Base-by-base conservation (phyloP, 2,329 filamentous ascomycete species). In the Phialocephala subalpina region DNA sequence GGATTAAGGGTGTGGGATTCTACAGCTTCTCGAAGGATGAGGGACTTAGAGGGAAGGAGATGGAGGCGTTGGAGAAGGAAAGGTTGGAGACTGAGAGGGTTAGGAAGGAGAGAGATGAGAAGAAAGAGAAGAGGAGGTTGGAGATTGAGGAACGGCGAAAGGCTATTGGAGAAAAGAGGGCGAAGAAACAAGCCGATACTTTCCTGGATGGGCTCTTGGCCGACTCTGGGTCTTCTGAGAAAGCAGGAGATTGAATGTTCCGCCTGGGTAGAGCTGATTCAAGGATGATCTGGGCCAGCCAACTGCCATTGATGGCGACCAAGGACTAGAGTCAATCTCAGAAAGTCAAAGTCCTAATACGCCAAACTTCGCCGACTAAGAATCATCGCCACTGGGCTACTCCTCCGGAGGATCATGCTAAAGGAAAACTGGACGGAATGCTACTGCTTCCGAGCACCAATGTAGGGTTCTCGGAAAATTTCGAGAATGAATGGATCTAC, bases 1-100 rank as follows among this genome's bases (percentile, higher is more conserved):
- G 96, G 67, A 93, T 88, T 53, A 95, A 96, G 73, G 96, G 96
- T 3, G 92, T 92, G 0, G 96, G 92, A 0, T 99, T 98, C 80
- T 97, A 94, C 81, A 89, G 91, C 64, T 98, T 99, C 77, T 93
- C 90, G 65, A 87, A 86, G 70, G 91, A 97, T 77, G 89, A 91
- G 75, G 88, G 86, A 70, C 82, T 83, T 69, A 79, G 90, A 75
- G 79, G 80, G 73, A 73, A 74, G 58, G 92, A 98, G 83, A 97
- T 98, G 92, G 84, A 87, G 70, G 85, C 84, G 53, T 81, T 84
- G 72, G 89, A 93, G 77, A 83, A 92, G 65, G 79, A 82, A 68
- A 86, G 88, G 75, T 96, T 92, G 60, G 90, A 94, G 78, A 81
- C 82, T 62, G 85, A 86, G 72, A 82, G 91, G 65, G 73, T 71